Conservation (phyloP, 805 yeast species). For the Candida loeiensis region DNA sequence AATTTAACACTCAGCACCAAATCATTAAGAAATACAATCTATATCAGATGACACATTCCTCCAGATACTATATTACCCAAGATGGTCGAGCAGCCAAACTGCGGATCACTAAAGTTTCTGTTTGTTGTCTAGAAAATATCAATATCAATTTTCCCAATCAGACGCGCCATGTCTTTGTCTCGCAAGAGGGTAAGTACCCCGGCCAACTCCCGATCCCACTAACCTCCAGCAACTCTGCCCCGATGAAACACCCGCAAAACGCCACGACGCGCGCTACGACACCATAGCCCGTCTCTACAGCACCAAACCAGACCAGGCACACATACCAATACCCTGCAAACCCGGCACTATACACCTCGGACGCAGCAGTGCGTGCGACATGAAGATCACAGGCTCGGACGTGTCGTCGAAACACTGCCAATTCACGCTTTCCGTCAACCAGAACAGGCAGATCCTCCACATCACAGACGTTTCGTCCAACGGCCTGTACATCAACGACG, state of each 20-base stretch:
- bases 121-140: no score
- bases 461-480: slow-evolving; percentile 59
- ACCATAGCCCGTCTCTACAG: slow-evolving; percentile 22
- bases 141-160: no score
- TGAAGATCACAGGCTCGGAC: slow-evolving; percentile 51
- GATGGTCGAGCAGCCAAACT: no score
- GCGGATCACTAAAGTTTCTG: no score
- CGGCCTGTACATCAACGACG: slow-evolving; percentile 66
- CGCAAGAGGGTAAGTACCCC: slow-evolving; percentile 24
- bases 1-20: no score
- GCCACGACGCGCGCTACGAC: slow-evolving; percentile 18
- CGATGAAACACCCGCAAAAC: slow-evolving; percentile 13
- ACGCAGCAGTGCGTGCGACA: slow-evolving; percentile 58
- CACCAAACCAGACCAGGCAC: slow-evolving; percentile 19
- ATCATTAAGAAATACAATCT: not conserved
- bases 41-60: not conserved
- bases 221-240: slow-evolving; percentile 16
- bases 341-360: slow-evolving; percentile 40
- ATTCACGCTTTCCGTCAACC: slow-evolving; percentile 39
- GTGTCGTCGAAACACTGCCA: slow-evolving; percentile 66
- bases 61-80: not conserved
- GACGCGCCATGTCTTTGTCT: slow-evolving; percentile 19
- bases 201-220: slow-evolving; percentile 8
- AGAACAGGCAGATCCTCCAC: slow-evolving; percentile 35
- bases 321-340: slow-evolving; percentile 21